Evolutionary conservation across 2,329 filamentous ascomycete species (phyloP), one percentile per base, ranked within the genome.

Genomic region (Trichoderma sp.): DNA sequence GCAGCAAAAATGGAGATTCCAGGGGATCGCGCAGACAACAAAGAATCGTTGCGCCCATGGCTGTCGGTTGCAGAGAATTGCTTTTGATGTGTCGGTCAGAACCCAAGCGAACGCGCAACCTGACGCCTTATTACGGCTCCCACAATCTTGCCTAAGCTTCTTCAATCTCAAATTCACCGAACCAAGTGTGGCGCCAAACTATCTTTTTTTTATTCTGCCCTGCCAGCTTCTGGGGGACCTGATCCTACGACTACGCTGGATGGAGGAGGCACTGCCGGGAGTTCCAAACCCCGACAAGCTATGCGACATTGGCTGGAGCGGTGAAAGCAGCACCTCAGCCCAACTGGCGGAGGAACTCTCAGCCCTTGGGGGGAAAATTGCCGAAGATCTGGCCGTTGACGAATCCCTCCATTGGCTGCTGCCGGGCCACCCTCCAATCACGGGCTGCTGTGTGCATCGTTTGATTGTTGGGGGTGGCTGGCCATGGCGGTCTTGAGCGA

Each of bases 161-260:
- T 47, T 55, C 11, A 56, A 59, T 59, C 64, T 67, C 55, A 49
- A 37, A 37, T 59, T 67, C 64, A 31, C 62, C 64, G 29, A 67
- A 67, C 55, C 24, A 49, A 24, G 19, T 64, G 64, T 67, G 64
- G 64, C 64, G 64, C 64, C 31, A 59, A 59, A 56, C 55, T 67
- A 49, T 24, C 64, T 52, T 67, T 55, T 67, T 40, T 55, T 67
- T 40, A n/a, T 59, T 59, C 58, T 59, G 49, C 47, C 61, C 33
- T 55, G 49, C 31, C 31, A 33, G 47, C 47, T n/a, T 27, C 27
- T 13, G 16, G 27, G 24, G 53, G 61, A 40, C 31, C 47, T 43
- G 61, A 40, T 64, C 61, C 49, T 64, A n/a, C 43, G 31, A 24
- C 63, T 52, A 52, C 37, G 24, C 33, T 57, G 62, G 27, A 49